phyloP scores from a whole-genome alignment of 352 stramenopile genomes.

The Globisporangium apiculatum region DNA sequence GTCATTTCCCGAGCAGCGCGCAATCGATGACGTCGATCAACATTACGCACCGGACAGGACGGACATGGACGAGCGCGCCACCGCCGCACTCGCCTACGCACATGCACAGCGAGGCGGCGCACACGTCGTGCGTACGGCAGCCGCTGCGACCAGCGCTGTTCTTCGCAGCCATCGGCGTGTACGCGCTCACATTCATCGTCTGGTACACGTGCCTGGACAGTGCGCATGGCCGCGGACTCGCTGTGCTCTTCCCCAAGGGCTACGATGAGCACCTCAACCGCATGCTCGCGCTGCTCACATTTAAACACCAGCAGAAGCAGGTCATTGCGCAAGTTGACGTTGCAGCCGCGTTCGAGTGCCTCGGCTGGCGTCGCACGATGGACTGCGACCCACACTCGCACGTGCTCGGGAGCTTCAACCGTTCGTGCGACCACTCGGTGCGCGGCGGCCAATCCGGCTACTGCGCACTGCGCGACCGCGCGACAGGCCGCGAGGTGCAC shows the following conservation, averaged over 20 bases:
- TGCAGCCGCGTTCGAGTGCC: conserved; percentile 17
- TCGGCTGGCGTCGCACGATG: conserved; percentile 44
- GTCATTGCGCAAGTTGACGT: too few species aligned
- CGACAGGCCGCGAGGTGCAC: conserved; percentile 23
- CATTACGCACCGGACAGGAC: too few species aligned
- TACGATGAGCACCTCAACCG: conserved; percentile 14
- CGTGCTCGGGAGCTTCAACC: conserved; percentile 23
- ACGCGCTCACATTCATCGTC: conserved; percentile 14
- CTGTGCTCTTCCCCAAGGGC: conserved; percentile 7
- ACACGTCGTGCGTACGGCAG: not conserved
- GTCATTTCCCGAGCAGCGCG: too few species aligned
- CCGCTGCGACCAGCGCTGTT: conserved; percentile 8
- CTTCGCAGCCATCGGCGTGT: conserved; percentile 13
- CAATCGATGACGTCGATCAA: too few species aligned
- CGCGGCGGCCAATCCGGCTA: conserved; percentile 31
- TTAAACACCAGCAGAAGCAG: not conserved
- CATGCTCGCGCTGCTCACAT: conserved; percentile 11
- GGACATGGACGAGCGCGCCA: too few species aligned
- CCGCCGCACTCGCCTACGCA: conserved; percentile 5
- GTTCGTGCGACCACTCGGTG: conserved; percentile 32
- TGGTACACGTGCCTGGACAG: conserved; percentile 12
- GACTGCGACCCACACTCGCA: conserved; percentile 25
- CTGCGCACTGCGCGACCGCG: conserved; percentile 36
- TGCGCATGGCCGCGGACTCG: not conserved
- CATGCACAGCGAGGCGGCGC: too few species aligned